Conservation (phyloP, 2,329 filamentous ascomycete genomes). For the Hymenoscyphus fructigenus region DNA sequence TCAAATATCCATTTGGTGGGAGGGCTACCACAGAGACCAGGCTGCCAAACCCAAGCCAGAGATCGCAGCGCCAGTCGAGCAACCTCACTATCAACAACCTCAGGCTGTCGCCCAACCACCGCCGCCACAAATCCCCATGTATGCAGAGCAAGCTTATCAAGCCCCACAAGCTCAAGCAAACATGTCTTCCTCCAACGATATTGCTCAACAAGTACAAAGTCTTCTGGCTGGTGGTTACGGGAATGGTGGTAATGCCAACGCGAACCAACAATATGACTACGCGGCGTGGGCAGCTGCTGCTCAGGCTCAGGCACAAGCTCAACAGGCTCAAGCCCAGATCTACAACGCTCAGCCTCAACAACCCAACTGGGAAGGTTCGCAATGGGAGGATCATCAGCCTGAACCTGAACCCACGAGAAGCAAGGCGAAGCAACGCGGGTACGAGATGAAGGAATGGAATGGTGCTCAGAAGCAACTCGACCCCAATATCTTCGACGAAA, state of each 20-base stretch:
- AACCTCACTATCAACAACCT: conserved; percentile 30
- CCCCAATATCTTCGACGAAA: conserved; percentile 28
- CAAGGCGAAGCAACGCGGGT: conserved; percentile 20
- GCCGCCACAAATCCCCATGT: conserved; percentile 19
- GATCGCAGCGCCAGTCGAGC: conserved; percentile 30
- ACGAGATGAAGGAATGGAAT: conserved; percentile 22
- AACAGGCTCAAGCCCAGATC: conserved; percentile 15
- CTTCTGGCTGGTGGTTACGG: conserved; percentile 25
- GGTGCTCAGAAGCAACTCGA: conserved; percentile 11
- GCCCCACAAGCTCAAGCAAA: conserved; percentile 11
- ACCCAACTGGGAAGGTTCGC: conserved; percentile 19
- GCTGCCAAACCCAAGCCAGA: conserved; percentile 42
- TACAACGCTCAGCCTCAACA: not conserved
- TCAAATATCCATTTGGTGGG: conserved; percentile 52
- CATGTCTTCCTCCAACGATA: conserved; percentile 23
- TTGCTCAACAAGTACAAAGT: conserved; percentile 31
- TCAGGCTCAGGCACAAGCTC: conserved; percentile 16
- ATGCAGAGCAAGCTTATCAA: conserved; percentile 22
- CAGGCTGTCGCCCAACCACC: conserved; percentile 34
- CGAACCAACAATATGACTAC: conserved; percentile 26
- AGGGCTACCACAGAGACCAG: conserved; percentile 44
- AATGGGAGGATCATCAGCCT: conserved; percentile 6
- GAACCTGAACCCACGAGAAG: conserved; percentile 11
- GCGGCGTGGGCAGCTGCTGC: conserved; percentile 21
- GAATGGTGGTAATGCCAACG: conserved; percentile 24